Evolutionary conservation across 208 protist genomes (phyloP).

Genomic region (Acanthamoeba sp.): DNA sequence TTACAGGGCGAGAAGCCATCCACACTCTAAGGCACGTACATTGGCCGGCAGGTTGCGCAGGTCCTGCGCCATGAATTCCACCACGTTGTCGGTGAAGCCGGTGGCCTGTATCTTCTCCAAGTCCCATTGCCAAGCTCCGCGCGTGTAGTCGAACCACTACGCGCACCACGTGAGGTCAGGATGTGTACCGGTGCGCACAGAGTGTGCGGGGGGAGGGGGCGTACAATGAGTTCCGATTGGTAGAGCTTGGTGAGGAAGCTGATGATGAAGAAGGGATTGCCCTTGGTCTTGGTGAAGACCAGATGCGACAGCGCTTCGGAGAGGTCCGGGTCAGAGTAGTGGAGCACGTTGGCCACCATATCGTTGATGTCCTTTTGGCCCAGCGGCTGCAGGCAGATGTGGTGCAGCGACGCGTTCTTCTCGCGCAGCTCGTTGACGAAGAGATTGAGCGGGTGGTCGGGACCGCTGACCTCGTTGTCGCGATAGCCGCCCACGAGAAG

Average conservation of each 20-base stretch:
- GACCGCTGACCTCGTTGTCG: slow-evolving; percentile 53
- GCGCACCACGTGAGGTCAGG: background rate
- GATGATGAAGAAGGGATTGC: slow-evolving; percentile 72
- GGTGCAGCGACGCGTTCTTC: background rate
- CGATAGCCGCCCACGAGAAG: slow-evolving; percentile 62
- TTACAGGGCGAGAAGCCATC: too few relatives aligned
- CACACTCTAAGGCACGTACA: background rate
- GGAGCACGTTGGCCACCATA: slow-evolving; percentile 57
- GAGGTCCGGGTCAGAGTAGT: background rate
- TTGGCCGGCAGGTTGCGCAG: background rate
- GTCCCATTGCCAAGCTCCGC: slow-evolving; percentile 41
- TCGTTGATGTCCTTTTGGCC: slow-evolving; percentile 26
- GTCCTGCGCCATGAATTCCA: slow-evolving; percentile 75
- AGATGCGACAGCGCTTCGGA: background rate
- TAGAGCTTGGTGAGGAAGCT: slow-evolving; percentile 75
- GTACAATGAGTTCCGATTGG: slow-evolving; percentile 58
- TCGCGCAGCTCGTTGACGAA: slow-evolving; percentile 51
- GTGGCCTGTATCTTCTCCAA: slow-evolving; percentile 45
- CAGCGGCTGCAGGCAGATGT: slow-evolving; percentile 45
- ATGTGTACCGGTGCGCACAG: background rate
- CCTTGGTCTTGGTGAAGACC: slow-evolving; percentile 58
- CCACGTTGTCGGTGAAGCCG: slow-evolving; percentile 67
- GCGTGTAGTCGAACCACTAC: slow-evolving; percentile 49
- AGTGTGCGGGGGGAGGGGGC: background rate
- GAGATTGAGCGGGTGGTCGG: slow-evolving; percentile 26